phyloP scores from a whole-genome alignment of 352 stramenopile genomes.

The Paralagenidium karlingii region DNA sequence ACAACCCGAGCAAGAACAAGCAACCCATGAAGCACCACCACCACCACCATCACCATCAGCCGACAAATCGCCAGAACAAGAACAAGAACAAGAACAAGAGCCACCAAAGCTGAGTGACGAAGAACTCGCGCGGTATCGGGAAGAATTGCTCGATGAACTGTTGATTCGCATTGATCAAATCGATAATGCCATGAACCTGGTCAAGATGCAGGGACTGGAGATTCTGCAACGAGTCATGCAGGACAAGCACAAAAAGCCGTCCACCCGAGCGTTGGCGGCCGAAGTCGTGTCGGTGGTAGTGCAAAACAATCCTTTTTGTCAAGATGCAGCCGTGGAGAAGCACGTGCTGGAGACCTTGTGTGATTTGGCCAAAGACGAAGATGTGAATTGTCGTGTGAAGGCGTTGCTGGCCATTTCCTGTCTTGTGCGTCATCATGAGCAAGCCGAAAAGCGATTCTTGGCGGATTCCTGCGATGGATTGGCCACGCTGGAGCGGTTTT shows the following conservation, averaged over 20 bases:
- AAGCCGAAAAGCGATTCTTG: constrained; percentile 46
- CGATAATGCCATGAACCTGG: constrained; percentile 81
- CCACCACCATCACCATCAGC: constrained; percentile 3
- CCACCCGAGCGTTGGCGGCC: constrained; percentile 46
- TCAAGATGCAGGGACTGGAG: constrained; percentile 64
- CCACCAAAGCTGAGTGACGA: constrained; percentile 22
- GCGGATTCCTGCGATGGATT: constrained; percentile 41
- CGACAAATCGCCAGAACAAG: constrained; percentile 5
- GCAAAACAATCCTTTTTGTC: constrained; percentile 79
- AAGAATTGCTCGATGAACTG: constrained; percentile 70
- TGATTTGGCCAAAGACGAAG: constrained; percentile 24
- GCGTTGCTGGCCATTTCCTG: constrained; percentile 72
- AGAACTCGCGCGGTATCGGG: constrained; percentile 69
- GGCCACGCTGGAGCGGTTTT: constrained; percentile 31
- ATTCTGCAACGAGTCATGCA: constrained; percentile 51
- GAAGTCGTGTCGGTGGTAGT: constrained; percentile 73
- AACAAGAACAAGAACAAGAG: constrained; percentile 9
- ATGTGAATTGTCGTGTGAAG: constrained; percentile 65
- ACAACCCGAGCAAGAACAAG: constrained; percentile 7
- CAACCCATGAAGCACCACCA: constrained; percentile 6
- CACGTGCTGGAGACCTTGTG: constrained; percentile 61
- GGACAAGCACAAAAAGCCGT: constrained; percentile 21
- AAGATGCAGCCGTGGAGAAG: constrained; percentile 49
- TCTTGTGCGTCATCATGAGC: constrained; percentile 58
- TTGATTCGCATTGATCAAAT: constrained; percentile 79